Evolutionary conservation across 1,139 yeast genomes (phyloP), one percentile per base, ranked within the genome.

Genomic region (Pichia sp.): DNA sequence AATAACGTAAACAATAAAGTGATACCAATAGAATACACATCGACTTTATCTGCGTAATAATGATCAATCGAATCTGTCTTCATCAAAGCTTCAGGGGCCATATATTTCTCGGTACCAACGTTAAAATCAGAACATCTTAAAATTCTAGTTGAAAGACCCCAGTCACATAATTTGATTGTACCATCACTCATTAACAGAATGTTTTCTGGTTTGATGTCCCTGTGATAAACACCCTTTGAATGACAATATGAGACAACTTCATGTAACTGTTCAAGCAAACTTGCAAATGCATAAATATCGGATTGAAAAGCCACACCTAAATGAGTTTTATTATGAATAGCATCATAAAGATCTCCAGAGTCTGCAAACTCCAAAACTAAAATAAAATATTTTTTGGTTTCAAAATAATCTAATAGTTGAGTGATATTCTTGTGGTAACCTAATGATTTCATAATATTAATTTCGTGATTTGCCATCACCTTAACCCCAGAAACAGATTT

Each of bases 21-120:
- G 29, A 88, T 81, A 1, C 95, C 95, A 47, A 88, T 65, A 1
- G 95, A 84, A 96, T 96, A 88, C 33, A 83, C 71, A 61, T 88
- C 97, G 39, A 90, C 85, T 62, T 46, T 67, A 55, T 29, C 75
- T 6, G 85, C 76, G 40, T 75, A 65, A 5, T 92, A 81, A 26
- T 26, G 49, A 10, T 54, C 55, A 10, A 34, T 43, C 61, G 69
- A 56, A 66, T 74, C 34, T 66, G 66, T 47, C 58, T 68, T 49
- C 55, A 59, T 68, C 28, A 84, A 67, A 57, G 92, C 73, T 64
- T 75, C 81, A 1, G 81, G 81, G 0, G 81, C 77, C 79, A 75
- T 74, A 54, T 74, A 75, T 56, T 73, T 73, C 52, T 75, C 79
- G 6, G 79, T 73, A 36, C 81, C 81, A 38, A 75, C 75, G 52